A percentile compares a stretch with the other conserved stretches of the same genome.
Evolutionary conservation across 169 alveolate genomes (phyloP).

Genomic region (Plasmodium relictum): DNA sequence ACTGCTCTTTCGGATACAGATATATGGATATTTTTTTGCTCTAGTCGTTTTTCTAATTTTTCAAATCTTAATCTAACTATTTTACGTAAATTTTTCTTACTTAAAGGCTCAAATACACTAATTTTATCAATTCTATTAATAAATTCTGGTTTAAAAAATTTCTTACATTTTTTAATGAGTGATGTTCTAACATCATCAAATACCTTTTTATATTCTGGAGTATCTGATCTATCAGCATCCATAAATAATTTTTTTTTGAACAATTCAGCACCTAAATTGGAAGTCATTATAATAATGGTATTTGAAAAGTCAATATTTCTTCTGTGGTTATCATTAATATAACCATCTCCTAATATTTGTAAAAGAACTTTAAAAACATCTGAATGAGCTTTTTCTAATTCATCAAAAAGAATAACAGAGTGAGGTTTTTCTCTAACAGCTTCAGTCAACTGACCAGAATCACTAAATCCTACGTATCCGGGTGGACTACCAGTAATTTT

Average conservation of each 20-base stretch:
- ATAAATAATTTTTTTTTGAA: slow-evolving; percentile 74
- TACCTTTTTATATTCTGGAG: slow-evolving; percentile 57
- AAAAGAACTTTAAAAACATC: slow-evolving; percentile 73
- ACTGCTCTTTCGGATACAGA: slow-evolving; percentile 63
- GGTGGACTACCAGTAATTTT: slow-evolving; percentile 86
- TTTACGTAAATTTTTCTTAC: slow-evolving; percentile 64
- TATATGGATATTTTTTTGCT: slow-evolving; percentile 52
- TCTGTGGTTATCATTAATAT: slow-evolving; percentile 81
- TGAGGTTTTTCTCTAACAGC: slow-evolving; percentile 82
- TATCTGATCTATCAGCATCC: slow-evolving; percentile 69
- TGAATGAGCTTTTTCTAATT: slow-evolving; percentile 77
- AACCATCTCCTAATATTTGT: slow-evolving; percentile 78
- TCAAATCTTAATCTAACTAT: slow-evolving; percentile 79
- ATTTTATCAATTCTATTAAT: slow-evolving; percentile 88
- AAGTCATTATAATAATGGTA: slow-evolving; percentile 85
- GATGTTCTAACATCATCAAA: slow-evolving; percentile 57
- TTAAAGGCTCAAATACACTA: slow-evolving; percentile 79
- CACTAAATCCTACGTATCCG: slow-evolving; percentile 87
- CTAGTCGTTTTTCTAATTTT: slow-evolving; percentile 73
- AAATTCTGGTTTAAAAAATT: slow-evolving; percentile 84
- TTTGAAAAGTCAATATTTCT: slow-evolving; percentile 86
- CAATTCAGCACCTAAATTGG: slow-evolving; percentile 85
- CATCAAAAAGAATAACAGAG: slow-evolving; percentile 75
- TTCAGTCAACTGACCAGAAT: slow-evolving; percentile 86
- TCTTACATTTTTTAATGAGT: slow-evolving; percentile 73